Percentiles rank a stretch among this genome's conserved stretches.
Conservation (phyloP, 2,329 filamentous ascomycete genomes). For the Clonostachys solani region DNA sequence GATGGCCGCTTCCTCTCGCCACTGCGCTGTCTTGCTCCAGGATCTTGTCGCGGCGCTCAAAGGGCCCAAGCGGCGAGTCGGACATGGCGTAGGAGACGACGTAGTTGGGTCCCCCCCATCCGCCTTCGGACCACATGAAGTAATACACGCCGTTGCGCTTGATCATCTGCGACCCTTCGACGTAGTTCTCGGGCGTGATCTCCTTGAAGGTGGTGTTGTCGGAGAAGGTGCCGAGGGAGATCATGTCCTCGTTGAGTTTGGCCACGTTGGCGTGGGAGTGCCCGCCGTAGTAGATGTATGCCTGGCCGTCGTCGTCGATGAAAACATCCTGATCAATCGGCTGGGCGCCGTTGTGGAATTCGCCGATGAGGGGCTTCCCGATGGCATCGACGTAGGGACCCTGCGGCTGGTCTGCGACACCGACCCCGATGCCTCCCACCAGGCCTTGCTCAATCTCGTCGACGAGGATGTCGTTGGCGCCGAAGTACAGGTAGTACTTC, state of each 20-base stretch:
- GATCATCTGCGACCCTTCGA: conserved; percentile 33
- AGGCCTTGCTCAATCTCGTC: conserved; percentile 13
- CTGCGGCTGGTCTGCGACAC: conserved; percentile 21
- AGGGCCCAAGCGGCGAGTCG: conserved; percentile 29
- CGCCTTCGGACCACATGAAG: conserved; percentile 41
- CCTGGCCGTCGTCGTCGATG: conserved; percentile 35
- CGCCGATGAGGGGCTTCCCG: conserved; percentile 23
- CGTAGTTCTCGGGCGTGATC: conserved; percentile 36
- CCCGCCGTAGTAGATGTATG: conserved; percentile 35
- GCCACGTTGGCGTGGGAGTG: conserved; percentile 32
- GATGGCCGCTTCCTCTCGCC: conserved; percentile 37
- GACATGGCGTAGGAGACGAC: conserved; percentile 39
- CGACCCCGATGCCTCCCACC: conserved; percentile 32
- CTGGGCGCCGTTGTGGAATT: conserved; percentile 38
- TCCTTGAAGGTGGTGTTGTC: conserved; percentile 32
- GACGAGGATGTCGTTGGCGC: conserved; percentile 38
- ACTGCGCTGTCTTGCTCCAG: conserved; percentile 31
- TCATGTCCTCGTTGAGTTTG: conserved; percentile 32
- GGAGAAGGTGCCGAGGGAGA: conserved; percentile 32
- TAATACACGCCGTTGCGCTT: conserved; percentile 39
- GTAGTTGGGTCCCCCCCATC: conserved; percentile 42
- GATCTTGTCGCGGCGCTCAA: conserved; percentile 30
- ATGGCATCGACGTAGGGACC: conserved; percentile 27
- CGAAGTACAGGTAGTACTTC: conserved; percentile 46
- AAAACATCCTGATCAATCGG: conserved; percentile 35